Percentiles rank a stretch among this genome's conserved stretches.
These are phyloP conservation scores for Globisporangium splendens DNA, from an alignment of 352 stramenopile species.

Conservation along the genomic window DNA sequence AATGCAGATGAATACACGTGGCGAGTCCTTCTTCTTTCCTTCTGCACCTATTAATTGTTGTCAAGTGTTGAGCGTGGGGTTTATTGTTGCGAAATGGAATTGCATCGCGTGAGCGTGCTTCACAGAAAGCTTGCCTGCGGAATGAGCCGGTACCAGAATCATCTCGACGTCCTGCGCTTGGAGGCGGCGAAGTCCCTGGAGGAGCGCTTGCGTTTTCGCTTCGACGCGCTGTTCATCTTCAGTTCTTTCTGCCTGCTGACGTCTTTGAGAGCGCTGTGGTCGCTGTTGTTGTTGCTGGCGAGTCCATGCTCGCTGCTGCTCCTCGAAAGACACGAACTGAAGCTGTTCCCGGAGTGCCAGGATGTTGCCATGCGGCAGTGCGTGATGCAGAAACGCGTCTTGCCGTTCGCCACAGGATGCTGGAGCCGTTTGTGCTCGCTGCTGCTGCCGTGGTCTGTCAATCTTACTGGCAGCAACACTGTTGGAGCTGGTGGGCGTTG, in stretches of 20 bases:
- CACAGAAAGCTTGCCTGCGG: neutral
- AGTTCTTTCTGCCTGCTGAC: constrained; percentile 6
- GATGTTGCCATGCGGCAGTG: constrained; percentile 41
- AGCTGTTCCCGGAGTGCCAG: constrained; percentile 44
- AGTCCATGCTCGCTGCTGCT: constrained; percentile 19
- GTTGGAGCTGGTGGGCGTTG: neutral
- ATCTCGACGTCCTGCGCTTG: constrained; percentile 42
- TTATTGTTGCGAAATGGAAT: constrained; percentile 27
- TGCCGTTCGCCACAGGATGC: constrained; percentile 34
- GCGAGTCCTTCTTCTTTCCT: constrained; percentile 10
- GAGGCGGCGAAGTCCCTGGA: constrained; percentile 39
- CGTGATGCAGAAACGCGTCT: constrained; percentile 42
- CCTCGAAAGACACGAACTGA: constrained; percentile 36
- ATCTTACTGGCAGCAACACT: too few species aligned
- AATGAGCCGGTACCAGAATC: neutral
- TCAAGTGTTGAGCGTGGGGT: constrained; percentile 9
- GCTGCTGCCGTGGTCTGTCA: neutral
- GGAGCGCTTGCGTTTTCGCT: constrained; percentile 32
- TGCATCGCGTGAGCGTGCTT: constrained; percentile 2
- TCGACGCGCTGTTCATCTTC: constrained; percentile 18
- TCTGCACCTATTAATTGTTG: too few species aligned
- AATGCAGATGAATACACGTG: constrained; percentile 7
- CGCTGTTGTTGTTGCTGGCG: constrained; percentile 8
- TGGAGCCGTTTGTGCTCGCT: constrained; percentile 11
- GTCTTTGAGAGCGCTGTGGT: constrained; percentile 4